Conservation (phyloP, 257 asterid species). For the Echium plantagineum region DNA sequence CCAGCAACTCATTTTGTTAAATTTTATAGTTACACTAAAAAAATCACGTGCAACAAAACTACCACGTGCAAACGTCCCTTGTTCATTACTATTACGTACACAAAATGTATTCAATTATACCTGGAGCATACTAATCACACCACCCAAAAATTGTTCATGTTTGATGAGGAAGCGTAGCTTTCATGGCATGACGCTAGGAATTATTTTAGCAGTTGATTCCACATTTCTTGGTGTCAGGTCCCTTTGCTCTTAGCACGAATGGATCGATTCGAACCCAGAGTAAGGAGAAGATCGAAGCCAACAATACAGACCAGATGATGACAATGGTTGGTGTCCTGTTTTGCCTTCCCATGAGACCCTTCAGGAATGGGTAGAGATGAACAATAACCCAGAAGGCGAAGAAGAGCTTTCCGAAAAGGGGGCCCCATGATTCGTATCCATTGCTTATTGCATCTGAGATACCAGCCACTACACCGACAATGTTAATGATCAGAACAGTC, state of each 20-base stretch:
- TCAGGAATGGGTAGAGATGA: slow-evolving; percentile 55
- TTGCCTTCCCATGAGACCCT: slow-evolving; percentile 7
- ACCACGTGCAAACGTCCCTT: too few species aligned
- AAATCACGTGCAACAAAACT: too few species aligned
- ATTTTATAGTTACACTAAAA: too few species aligned
- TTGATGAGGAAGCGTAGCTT: not conserved
- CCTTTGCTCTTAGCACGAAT: not conserved
- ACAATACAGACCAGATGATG: slow-evolving; percentile 3
- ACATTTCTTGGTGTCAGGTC: slow-evolving; percentile 4
- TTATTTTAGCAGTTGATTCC: slow-evolving; percentile 1
- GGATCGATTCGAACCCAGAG: slow-evolving; percentile 5
- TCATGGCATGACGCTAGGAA: not conserved
- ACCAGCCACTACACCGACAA: slow-evolving; percentile 90
- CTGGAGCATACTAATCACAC: not conserved
- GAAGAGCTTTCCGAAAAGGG: slow-evolving; percentile 82
- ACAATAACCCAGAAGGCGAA: slow-evolving; percentile 90
- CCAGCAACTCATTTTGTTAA: too few species aligned
- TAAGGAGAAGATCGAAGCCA: slow-evolving; percentile 7
- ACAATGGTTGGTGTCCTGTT: slow-evolving; percentile 8
- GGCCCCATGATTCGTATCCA: slow-evolving; percentile 88
- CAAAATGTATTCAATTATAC: too few species aligned
- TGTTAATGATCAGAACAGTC: slow-evolving; percentile 63
- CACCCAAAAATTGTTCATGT: not conserved
- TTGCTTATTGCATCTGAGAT: slow-evolving; percentile 81
- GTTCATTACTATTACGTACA: not conserved